Conservation (phyloP, 352 stramenopile genomes). For the Stramenopiles sp. region DNA sequence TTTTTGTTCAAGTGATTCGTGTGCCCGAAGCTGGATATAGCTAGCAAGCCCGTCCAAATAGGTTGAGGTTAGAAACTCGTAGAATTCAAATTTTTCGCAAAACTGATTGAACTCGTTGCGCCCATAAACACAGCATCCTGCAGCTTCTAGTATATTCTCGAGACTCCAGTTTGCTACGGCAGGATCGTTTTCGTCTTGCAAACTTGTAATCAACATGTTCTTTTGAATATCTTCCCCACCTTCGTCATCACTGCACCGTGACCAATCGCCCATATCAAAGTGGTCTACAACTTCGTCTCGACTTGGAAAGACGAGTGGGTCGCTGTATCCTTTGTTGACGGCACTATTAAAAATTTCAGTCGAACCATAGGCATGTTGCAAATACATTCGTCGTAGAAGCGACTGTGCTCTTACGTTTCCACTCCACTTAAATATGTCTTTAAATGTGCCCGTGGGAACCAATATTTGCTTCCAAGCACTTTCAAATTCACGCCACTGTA, state of each 20-base stretch:
- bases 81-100: conserved; percentile 39
- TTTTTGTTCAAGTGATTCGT: conserved; percentile 15
- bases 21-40: conserved; percentile 29
- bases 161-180: conserved; percentile 19
- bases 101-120: conserved; percentile 40
- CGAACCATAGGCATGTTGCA: background rate
- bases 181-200: conserved; percentile 13
- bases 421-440: conserved; percentile 4
- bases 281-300: background rate
- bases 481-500: background rate
- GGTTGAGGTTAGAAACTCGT: conserved; percentile 40
- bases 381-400: background rate
- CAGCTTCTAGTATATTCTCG: conserved; percentile 31
- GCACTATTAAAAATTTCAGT: background rate
- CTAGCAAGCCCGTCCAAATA: conserved; percentile 35
- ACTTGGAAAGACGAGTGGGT: background rate
- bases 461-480: conserved; percentile 1
- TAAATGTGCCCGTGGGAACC: background rate
- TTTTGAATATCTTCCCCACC: background rate
- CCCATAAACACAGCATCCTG: conserved; percentile 28
- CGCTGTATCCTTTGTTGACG: background rate
- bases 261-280: background rate
- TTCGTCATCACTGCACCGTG: background rate
- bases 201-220: background rate
- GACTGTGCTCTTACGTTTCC: background rate